Base-by-base conservation (phyloP, 192 early-diverging fungal genomes). In the Podila epigama region DNA sequence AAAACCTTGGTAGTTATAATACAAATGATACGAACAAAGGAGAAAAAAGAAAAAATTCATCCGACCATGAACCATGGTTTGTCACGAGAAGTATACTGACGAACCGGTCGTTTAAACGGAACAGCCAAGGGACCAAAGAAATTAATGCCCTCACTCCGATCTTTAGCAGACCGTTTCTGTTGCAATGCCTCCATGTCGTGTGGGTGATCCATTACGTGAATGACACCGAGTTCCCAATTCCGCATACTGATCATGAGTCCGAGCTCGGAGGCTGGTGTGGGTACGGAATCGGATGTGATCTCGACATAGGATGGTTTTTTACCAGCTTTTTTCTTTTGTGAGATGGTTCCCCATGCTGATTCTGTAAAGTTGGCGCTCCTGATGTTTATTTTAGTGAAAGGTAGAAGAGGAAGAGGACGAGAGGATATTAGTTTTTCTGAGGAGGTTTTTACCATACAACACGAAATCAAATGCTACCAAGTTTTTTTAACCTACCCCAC, bases 281-380 rank as follows among this genome's bases (percentile, higher is more conserved):
- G 27, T 32, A n/a, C 15, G 32, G 28, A n/a, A 7, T 18, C 11
- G 7, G 28, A 5, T 3, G 18, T 37, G 55, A n/a, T n/a, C 15
- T 12, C 18, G 6, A 20, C 48, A 5, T 51, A 33, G 32, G 55
- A 4, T 9, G 55, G 9, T 28, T 28, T 34, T 10, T 20, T 34
- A 5, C 31, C 28, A 5, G 58, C 28, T 11, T 44, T 58, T 34
- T 60, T 68, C 25, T n/a, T n/a, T n/a, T 36, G 57, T 4, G 37
- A 8, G 29, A 68, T 44, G 0, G 28, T 64, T 3, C 73, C 73
- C 73, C 73, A 77, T n/a, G 73, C 73, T 4, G 73, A 77, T 31
- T 77, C 73, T 31, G 73, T 59, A 33, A 68, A 77, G 33, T 77
- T 77, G n/a, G 73, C 66, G 28, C 60, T 63, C 56, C 73, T 77